Conservation (phyloP, 2,329 filamentous ascomycete species). For the Alternaria solani region DNA sequence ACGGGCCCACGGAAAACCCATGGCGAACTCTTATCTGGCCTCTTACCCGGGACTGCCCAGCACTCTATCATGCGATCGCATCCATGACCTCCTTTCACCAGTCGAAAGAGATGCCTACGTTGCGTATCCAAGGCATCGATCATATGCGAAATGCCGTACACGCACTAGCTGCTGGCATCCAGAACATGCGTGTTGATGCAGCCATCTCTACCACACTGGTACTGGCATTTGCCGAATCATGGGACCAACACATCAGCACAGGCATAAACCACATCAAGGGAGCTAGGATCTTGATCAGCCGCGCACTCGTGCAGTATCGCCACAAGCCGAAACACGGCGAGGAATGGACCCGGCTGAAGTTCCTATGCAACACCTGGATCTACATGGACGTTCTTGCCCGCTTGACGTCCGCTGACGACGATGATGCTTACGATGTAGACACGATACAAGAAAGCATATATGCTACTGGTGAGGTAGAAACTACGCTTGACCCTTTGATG, state of each 20-base stretch:
- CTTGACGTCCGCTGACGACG: slow-evolving; percentile 68
- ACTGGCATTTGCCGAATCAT: slow-evolving; percentile 74
- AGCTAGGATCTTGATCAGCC: slow-evolving; percentile 69
- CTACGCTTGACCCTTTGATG: slow-evolving; percentile 74
- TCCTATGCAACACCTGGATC: slow-evolving; percentile 75
- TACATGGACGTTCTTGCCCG: slow-evolving; percentile 78
- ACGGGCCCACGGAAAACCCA: slow-evolving; percentile 73
- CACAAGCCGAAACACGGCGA: slow-evolving; percentile 52
- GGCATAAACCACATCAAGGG: slow-evolving; percentile 75
- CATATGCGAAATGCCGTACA: slow-evolving; percentile 73
- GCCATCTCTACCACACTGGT: slow-evolving; percentile 75
- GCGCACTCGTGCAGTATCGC: slow-evolving; percentile 62
- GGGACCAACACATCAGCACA: slow-evolving; percentile 73
- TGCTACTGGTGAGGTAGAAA: slow-evolving; percentile 49
- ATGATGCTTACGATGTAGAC: slow-evolving; percentile 63
- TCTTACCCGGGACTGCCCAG: slow-evolving; percentile 68
- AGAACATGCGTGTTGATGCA: slow-evolving; percentile 69
- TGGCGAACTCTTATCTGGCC: slow-evolving; percentile 78
- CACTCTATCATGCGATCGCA: slow-evolving; percentile 72
- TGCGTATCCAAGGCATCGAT: slow-evolving; percentile 70
- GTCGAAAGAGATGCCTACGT: slow-evolving; percentile 63
- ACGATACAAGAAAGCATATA: slow-evolving; percentile 49
- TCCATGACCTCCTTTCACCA: slow-evolving; percentile 75
- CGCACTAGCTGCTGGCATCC: slow-evolving; percentile 66
- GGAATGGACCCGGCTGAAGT: slow-evolving; percentile 63